Conservation (phyloP, 148 eudicot genomes). For the Diospyros kaki region DNA sequence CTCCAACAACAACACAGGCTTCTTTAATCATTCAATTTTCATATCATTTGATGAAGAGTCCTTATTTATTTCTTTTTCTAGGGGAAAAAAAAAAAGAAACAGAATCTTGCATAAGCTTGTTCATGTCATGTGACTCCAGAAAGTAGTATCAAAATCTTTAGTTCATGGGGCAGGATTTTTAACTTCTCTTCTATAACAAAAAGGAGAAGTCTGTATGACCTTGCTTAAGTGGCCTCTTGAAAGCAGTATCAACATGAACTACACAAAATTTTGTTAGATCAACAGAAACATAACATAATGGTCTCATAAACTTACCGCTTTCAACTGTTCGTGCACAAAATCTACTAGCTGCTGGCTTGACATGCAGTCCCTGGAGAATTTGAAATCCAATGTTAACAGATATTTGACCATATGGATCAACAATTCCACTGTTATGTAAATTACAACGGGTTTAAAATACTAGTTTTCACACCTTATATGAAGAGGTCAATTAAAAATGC, state of each 20-base stretch:
- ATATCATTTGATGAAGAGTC: not conserved
- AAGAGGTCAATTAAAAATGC: not conserved
- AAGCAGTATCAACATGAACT: too few species aligned
- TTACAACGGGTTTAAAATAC: too few species aligned
- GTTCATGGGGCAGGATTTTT: too few species aligned
- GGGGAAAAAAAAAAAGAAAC: not conserved
- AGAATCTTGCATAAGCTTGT: too few species aligned
- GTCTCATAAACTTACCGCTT: conserved; percentile 34
- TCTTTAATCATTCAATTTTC: not conserved
- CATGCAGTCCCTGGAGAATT: conserved; percentile 89
- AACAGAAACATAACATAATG: not conserved
- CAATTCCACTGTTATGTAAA: not conserved
- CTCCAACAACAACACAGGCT: not conserved
- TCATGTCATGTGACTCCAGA: too few species aligned
- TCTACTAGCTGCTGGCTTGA: conserved; percentile 97
- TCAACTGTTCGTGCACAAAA: conserved; percentile 73
- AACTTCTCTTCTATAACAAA: too few species aligned
- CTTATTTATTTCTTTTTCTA: not conserved
- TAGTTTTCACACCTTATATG: not conserved
- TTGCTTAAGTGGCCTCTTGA: too few species aligned
- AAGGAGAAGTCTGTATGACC: too few species aligned
- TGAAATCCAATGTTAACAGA: not conserved
- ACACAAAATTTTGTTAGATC: too few species aligned
- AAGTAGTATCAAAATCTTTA: too few species aligned
- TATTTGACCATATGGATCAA: not conserved